Base-by-base conservation (phyloP, 208 protist species). In the Endotrypanum monterogeii region DNA sequence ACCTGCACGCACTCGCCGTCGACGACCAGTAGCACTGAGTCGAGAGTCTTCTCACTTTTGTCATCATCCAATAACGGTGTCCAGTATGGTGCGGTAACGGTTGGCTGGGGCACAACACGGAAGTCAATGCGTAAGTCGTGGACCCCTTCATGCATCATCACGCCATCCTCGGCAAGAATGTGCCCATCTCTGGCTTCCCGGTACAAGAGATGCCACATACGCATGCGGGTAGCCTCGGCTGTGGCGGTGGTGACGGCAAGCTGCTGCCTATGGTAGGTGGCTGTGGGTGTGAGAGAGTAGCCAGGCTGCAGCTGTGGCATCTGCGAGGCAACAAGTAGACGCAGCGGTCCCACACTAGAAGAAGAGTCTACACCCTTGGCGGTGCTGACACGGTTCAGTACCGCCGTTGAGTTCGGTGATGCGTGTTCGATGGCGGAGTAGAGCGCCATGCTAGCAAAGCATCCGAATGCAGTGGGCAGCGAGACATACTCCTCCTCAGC, bases 121-220 rank as follows among this genome's bases (percentile, higher is more conserved):
- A 94, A 57, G 69, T 74, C 57, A 66, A 91, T 74, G 62, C 71
- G 78, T 37, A 90, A 56, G 65, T 66, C 70, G 12, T 62, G 78
- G 56, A 90, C 87, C 51, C 28, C 74, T 23, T 80, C 55, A 16
- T 80, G 82, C 63, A 79, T 75, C 25, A 63, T 14, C 25, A 98
- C 93, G 79, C 96, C 96, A 63, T 97, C 96, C 68, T 96, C 89
- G 52, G 83, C 76, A 25, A 96, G 67, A 20, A 94, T 68, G 56
- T 76, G 69, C 14, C 89, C 90, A 44, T 89, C 85, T 35, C 50
- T 37, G n/a, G 87, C 87, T 63, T 96, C 89, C 12, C 88, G 76
- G n/a, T 80, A 74, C 72, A 96, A 66, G n/a, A 96, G 80, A 73
- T 96, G 92, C 85, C 88, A 93, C 69, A 94, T 62, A 3, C 92